These are phyloP conservation scores for Knufia petricola DNA, from an alignment of 2,329 filamentous ascomycete species.

Conservation along the genomic window DNA sequence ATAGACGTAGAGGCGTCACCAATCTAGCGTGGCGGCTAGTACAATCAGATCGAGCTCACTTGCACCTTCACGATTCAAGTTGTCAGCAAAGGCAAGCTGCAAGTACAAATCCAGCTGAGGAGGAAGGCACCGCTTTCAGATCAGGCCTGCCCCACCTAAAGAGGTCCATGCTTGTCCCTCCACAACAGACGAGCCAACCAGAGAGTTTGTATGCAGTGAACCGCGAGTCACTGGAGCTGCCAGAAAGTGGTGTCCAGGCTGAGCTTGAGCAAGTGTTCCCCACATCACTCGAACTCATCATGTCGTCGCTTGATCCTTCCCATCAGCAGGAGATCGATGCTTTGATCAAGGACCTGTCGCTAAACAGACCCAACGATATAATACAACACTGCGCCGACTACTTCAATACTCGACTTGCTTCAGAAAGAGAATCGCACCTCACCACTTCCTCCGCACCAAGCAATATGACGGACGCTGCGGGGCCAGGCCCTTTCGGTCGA, in stretches of 20 bases:
- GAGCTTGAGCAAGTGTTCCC: conserved; percentile 12
- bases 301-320: conserved; percentile 41
- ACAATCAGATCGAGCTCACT: neutral
- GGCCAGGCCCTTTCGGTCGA: conserved; percentile 67
- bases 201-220: conserved; percentile 1
- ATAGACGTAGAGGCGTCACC: neutral
- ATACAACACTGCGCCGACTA: conserved; percentile 63
- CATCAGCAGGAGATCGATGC: conserved; percentile 54
- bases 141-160: conserved; percentile 7
- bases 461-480: conserved; percentile 62
- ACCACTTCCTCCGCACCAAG: conserved; percentile 36
- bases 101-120: neutral
- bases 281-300: conserved; percentile 22
- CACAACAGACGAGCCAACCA: conserved; percentile 10
- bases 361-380: conserved; percentile 52
- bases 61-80: neutral
- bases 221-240: conserved; percentile 10
- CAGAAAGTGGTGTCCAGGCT: conserved; percentile 10
- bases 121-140: neutral
- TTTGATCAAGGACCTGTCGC: conserved; percentile 52
- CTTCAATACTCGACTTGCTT: conserved; percentile 56
- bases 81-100: neutral
- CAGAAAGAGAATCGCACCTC: conserved; percentile 48
- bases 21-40: neutral
- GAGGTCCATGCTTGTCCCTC: conserved; percentile 8